Conservation (phyloP, 1,139 yeast genomes). For the Insectozyma bohioensis region DNA sequence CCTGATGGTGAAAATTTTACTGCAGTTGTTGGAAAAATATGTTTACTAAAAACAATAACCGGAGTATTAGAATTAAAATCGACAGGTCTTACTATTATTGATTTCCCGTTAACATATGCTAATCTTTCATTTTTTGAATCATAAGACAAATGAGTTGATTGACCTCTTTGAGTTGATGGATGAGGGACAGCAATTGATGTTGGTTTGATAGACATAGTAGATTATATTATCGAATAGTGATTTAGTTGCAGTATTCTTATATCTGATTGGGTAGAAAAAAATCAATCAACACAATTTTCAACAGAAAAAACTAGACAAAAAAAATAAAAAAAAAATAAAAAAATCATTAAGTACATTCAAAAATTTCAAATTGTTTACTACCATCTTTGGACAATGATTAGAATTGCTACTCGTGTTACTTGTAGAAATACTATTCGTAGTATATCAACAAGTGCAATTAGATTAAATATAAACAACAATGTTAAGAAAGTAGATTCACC, state of each 20-base stretch:
- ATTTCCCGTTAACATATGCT: conserved; percentile 81
- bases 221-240: not conserved
- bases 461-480: no score
- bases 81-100: conserved; percentile 70
- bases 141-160: conserved; percentile 70
- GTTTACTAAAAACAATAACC: conserved; percentile 68
- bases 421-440: conserved; percentile 9
- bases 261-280: conserved; percentile 8
- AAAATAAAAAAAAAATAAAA: not conserved
- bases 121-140: conserved; percentile 66
- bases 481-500: conserved; percentile 11
- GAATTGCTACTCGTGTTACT: conserved; percentile 10
- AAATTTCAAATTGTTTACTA: no score
- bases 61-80: conserved; percentile 36
- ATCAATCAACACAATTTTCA: not conserved
- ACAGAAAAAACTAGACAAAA: not conserved
- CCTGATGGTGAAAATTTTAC: conserved; percentile 91
- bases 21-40: conserved; percentile 69
- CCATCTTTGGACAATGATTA: no score
- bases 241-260: not conserved
- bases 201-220: conserved; percentile 29
- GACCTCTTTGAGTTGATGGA: conserved; percentile 74
- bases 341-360: no score
- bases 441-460: conserved; percentile 11
- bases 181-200: conserved; percentile 59